Conservation (phyloP, 148 eudicot genomes). For the Camellia sinensis region DNA sequence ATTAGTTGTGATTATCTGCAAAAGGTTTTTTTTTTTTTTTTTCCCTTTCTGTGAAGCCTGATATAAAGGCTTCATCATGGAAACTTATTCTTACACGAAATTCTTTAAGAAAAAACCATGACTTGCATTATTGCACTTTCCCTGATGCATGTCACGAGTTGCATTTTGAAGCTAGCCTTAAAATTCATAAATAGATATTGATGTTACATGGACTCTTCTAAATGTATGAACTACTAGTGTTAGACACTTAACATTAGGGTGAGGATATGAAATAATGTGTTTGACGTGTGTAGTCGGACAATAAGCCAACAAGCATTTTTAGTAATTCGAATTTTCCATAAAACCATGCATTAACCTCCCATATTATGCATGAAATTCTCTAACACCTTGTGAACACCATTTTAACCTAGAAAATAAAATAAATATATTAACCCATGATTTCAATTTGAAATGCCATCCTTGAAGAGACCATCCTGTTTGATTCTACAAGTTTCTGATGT, state of each 20-base stretch:
- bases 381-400: no score
- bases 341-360: no score
- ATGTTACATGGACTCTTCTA: background rate
- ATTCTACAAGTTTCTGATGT: slow-evolving; percentile 11
- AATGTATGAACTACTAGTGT: background rate
- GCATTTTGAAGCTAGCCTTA: background rate
- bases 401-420: no score
- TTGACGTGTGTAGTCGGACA: no score
- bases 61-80: background rate
- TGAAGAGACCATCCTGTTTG: background rate
- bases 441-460: background rate
- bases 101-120: background rate
- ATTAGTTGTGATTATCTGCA: background rate
- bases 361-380: no score
- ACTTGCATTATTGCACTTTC: background rate
- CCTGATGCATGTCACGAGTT: background rate
- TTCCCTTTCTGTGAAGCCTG: background rate
- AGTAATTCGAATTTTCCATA: no score
- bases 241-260: background rate
- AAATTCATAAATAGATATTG: background rate
- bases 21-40: background rate
- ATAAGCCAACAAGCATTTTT: no score
- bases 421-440: background rate
- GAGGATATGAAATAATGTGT: background rate
- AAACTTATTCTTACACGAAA: background rate